Percentiles rank a stretch among this genome's conserved stretches.
These are phyloP conservation scores for Reticulascus tulasneorum DNA, from an alignment of 2,329 filamentous ascomycete genomes.

Conservation along the genomic window DNA sequence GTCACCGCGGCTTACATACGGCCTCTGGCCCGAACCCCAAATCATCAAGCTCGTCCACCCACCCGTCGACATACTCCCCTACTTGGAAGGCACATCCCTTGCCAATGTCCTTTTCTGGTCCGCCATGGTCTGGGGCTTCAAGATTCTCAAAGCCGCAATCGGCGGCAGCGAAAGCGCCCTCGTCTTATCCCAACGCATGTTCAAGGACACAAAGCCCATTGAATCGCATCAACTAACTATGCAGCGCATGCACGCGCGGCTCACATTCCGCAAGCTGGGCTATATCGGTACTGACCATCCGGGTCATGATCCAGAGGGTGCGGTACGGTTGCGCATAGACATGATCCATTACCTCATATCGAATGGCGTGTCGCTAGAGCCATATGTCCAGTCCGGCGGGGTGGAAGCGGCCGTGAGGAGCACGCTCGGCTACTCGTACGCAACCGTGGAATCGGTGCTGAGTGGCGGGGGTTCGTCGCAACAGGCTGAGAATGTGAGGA, in stretches of 20 bases:
- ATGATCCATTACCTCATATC: not conserved
- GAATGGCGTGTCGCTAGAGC: not conserved
- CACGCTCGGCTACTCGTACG: not conserved
- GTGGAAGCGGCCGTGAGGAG: not conserved
- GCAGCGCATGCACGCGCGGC: not conserved
- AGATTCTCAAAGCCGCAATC: not conserved
- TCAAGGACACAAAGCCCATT: not conserved
- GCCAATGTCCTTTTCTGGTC: constrained; percentile 1
- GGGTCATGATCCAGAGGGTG: not conserved
- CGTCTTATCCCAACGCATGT: not conserved
- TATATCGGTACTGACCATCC: constrained; percentile 1
- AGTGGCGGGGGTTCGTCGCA: not conserved
- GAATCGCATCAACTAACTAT: not conserved
- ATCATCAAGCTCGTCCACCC: not conserved
- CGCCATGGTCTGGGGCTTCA: not conserved
- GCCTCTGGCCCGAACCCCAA: not conserved
- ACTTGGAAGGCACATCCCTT: not conserved
- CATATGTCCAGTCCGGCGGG: not conserved
- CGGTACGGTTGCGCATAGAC: not conserved
- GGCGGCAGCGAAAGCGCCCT: not conserved
- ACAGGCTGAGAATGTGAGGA: not conserved
- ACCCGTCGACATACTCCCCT: not conserved
- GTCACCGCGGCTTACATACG: constrained; percentile 1
- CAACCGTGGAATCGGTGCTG: not conserved
- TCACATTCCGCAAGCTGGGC: not conserved